These are phyloP conservation scores for Bipolaris gigantea DNA, from an alignment of 2,329 filamentous ascomycete genomes.

Conservation along the genomic window DNA sequence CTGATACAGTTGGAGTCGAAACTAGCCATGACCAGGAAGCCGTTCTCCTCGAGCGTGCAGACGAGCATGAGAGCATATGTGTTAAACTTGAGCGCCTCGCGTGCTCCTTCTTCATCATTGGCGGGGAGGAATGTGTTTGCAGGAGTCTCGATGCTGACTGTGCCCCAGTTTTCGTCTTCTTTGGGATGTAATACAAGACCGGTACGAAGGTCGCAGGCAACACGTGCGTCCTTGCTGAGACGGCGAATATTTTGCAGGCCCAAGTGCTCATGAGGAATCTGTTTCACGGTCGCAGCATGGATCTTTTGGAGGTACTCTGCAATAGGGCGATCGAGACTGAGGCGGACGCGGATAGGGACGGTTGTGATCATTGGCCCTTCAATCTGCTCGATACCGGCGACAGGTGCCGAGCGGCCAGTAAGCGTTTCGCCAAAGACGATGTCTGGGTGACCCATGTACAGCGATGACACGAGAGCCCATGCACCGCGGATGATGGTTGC, in stretches of 20 bases:
- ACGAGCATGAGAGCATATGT: conserved; percentile 67
- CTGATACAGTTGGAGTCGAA: conserved; percentile 65
- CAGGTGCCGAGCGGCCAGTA: conserved; percentile 56
- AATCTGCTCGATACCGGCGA: conserved; percentile 55
- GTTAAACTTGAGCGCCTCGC: conserved; percentile 61
- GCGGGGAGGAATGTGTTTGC: conserved; percentile 59
- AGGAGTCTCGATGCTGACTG: conserved; percentile 36
- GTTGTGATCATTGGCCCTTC: conserved; percentile 65
- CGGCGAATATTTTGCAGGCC: conserved; percentile 62
- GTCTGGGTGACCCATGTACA: conserved; percentile 56
- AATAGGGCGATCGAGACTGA: conserved; percentile 50
- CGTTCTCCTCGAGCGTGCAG: conserved; percentile 60
- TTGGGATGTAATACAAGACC: conserved; percentile 45
- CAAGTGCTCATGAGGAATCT: conserved; percentile 67
- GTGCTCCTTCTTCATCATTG: conserved; percentile 59
- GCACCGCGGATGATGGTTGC: conserved; percentile 60
- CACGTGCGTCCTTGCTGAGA: conserved; percentile 38
- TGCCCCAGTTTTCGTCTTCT: conserved; percentile 29
- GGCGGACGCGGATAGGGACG: conserved; percentile 57
- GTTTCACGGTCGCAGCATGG: conserved; percentile 58
- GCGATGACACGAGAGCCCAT: conserved; percentile 61
- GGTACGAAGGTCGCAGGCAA: conserved; percentile 42
- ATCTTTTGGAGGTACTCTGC: conserved; percentile 59
- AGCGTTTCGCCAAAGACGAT: conserved; percentile 64
- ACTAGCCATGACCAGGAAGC: conserved; percentile 63